A percentile compares a stretch with the other conserved stretches of the same genome.
Evolutionary conservation across 139 green algal species (phyloP).

Genomic region (Nannochloris sp.): DNA sequence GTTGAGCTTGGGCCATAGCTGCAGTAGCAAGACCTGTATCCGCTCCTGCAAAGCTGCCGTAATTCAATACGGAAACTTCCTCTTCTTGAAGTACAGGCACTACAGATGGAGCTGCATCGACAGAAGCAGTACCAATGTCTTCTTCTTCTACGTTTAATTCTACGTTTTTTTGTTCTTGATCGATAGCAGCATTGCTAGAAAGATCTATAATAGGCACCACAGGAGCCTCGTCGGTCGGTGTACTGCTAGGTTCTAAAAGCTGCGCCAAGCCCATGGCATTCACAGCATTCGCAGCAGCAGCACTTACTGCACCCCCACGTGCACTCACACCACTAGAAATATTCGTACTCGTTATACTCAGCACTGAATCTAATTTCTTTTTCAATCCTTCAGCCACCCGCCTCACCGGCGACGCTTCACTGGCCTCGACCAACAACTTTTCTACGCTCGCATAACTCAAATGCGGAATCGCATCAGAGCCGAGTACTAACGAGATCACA

Average conservation of each 20-base stretch:
- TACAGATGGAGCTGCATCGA: no score
- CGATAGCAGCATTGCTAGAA: background rate
- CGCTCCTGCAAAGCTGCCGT: background rate
- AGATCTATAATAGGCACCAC: no score
- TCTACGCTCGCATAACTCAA: slow-evolving; percentile 40
- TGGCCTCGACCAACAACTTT: slow-evolving; percentile 38
- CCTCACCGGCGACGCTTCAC: slow-evolving; percentile 20
- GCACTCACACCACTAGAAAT: background rate
- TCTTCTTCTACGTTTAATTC: background rate
- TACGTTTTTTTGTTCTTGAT: background rate
- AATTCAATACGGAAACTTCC: background rate
- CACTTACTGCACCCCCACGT: background rate
- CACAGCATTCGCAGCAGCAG: no score
- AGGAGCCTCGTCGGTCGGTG: no score
- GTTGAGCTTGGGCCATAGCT: slow-evolving; percentile 4
- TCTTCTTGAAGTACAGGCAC: no score
- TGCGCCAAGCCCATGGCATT: no score
- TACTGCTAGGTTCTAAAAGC: no score
- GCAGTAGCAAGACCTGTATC: background rate
- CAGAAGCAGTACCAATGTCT: background rate
- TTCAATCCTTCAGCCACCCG: background rate
- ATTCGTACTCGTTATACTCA: no score
- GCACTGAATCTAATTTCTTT: background rate
- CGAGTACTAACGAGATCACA: slow-evolving; percentile 35
- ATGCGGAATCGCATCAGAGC: slow-evolving; percentile 32